These are phyloP conservation scores for Passiflora organensis DNA, from an alignment of 345 rosid genomes.

Conservation along the genomic window DNA sequence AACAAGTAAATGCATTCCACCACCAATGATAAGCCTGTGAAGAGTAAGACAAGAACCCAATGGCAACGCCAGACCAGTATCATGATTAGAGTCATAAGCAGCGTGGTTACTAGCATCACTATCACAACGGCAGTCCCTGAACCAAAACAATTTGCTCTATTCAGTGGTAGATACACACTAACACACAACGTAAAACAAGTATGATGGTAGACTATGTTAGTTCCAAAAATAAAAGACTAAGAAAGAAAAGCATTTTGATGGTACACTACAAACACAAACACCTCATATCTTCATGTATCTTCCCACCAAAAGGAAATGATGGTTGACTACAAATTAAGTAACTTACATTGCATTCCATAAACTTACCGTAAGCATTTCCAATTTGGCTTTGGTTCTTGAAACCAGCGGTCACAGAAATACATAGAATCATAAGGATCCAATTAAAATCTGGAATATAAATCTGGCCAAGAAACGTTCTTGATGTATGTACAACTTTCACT, in stretches of 20 bases:
- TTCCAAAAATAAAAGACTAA: too few species aligned
- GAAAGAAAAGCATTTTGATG: too few species aligned
- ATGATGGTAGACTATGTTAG: too few species aligned
- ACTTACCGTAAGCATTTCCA: neutral
- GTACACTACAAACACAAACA: too few species aligned
- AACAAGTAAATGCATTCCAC: conserved; percentile 9
- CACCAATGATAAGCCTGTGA: too few species aligned
- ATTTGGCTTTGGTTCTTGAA: neutral
- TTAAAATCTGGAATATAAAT: neutral
- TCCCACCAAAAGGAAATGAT: too few species aligned
- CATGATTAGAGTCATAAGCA: neutral
- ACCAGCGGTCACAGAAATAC: neutral
- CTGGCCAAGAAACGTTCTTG: neutral
- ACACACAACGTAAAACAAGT: too few species aligned
- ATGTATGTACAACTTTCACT: neutral
- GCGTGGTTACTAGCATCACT: conserved; percentile 13
- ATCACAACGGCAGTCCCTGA: neutral
- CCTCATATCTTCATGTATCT: too few species aligned
- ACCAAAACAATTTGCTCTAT: too few species aligned
- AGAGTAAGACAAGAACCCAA: too few species aligned
- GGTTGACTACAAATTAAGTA: too few species aligned
- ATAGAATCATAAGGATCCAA: neutral
- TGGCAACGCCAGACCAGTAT: neutral
- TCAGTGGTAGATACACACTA: too few species aligned
- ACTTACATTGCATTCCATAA: neutral